Conservation (phyloP, 2,329 filamentous ascomycete species). For the Aspergillus sp. region DNA sequence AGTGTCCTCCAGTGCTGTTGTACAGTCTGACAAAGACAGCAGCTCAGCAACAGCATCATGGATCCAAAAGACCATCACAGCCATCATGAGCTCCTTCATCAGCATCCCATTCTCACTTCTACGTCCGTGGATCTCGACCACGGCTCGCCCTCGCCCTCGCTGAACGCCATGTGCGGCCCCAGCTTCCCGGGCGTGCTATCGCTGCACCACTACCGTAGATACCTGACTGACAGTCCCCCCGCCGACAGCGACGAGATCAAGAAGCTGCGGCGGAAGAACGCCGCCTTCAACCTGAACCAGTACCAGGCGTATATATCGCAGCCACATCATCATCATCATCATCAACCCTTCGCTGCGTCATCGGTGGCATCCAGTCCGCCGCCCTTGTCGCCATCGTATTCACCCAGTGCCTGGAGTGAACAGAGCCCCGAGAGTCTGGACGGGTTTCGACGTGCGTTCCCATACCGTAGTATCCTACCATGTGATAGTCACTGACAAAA, state of each 20-base stretch:
- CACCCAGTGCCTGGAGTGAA: slow-evolving; percentile 32
- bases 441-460: slow-evolving; percentile 17
- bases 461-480: neutral
- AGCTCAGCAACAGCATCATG: neutral
- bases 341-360: slow-evolving; percentile 23
- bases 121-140: slow-evolving; percentile 3
- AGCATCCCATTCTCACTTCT: neutral
- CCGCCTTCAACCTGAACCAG: slow-evolving; percentile 30
- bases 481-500: neutral
- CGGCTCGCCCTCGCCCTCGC: slow-evolving; percentile 6
- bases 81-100: neutral
- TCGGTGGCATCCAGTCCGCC: slow-evolving; percentile 34
- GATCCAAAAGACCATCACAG: neutral
- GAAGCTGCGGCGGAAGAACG: slow-evolving; percentile 32
- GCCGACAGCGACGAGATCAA: slow-evolving; percentile 25
- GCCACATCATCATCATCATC: slow-evolving; percentile 12
- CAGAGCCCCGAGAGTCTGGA: slow-evolving; percentile 25
- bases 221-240: slow-evolving; percentile 26
- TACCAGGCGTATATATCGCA: slow-evolving; percentile 3
- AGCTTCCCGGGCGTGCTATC: slow-evolving; percentile 18
- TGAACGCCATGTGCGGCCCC: slow-evolving; percentile 7
- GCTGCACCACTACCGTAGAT: slow-evolving; percentile 37
- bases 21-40: neutral
- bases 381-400: slow-evolving; percentile 37
- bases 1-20: neutral